These are phyloP conservation scores for Polychaeton citri DNA, from an alignment of 2,329 filamentous ascomycete genomes.

Conservation along the genomic window DNA sequence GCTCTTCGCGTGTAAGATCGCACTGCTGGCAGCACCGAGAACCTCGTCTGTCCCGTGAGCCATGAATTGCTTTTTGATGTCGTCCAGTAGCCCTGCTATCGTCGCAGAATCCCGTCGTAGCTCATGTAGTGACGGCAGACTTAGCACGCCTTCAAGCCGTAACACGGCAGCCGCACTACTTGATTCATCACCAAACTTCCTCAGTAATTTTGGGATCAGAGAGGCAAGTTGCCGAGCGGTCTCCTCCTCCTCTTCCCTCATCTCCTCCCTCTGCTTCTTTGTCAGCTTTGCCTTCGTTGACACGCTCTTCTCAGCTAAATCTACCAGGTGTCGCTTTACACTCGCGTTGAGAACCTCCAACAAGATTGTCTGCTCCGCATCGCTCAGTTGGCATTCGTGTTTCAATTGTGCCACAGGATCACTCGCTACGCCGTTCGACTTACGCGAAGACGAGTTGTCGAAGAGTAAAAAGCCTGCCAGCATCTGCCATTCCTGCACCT, in stretches of 20 bases:
- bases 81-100: constrained; percentile 70
- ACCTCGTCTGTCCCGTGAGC: constrained; percentile 82
- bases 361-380: constrained; percentile 69
- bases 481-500: constrained; percentile 76
- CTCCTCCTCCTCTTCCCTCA: constrained; percentile 59
- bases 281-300: constrained; percentile 43
- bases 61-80: constrained; percentile 86
- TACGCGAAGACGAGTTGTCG: constrained; percentile 55
- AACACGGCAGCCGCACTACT: constrained; percentile 77
- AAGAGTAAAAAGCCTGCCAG: constrained; percentile 83
- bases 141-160: constrained; percentile 71
- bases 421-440: constrained; percentile 40
- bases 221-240: constrained; percentile 64
- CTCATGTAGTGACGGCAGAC: constrained; percentile 78
- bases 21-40: constrained; percentile 67
- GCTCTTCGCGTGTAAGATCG: constrained; percentile 70
- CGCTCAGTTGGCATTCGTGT: constrained; percentile 56
- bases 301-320: constrained; percentile 48
- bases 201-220: constrained; percentile 72
- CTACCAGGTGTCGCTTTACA: constrained; percentile 59
- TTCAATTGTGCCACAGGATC: constrained; percentile 53
- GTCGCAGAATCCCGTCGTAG: constrained; percentile 72
- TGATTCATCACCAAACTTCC: constrained; percentile 84
- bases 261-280: constrained; percentile 47
- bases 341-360: constrained; percentile 76